A percentile compares a stretch with the other conserved stretches of the same genome.
Conservation (phyloP, 1,139 yeast species). For the Scheffersomyces stambukii region DNA sequence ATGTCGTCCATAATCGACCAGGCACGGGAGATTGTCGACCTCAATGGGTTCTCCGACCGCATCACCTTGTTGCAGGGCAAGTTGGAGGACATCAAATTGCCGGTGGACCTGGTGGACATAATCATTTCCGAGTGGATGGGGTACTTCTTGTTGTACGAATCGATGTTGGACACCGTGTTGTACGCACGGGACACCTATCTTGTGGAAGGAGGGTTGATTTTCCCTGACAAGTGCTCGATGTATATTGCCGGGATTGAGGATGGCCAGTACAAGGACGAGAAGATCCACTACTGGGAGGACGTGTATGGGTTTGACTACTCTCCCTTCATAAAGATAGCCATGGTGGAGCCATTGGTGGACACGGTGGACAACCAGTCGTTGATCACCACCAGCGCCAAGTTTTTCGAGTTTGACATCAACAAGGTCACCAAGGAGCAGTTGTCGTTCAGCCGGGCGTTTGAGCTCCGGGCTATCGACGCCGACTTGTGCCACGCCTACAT, state of each 20-base stretch:
- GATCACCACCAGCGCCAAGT: conserved; percentile 66
- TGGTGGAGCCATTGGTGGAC: conserved; percentile 93
- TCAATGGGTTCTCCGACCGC: conserved; percentile 83
- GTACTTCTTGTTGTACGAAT: conserved; percentile 89
- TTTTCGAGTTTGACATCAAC: conserved; percentile 84
- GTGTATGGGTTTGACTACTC: conserved; percentile 96
- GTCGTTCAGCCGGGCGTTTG: conserved; percentile 65
- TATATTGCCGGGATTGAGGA: conserved; percentile 94
- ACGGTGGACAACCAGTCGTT: conserved; percentile 77
- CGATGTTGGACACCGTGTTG: conserved; percentile 96
- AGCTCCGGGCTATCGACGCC: conserved; percentile 67
- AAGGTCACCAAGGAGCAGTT: conserved; percentile 82
- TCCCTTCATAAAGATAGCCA: conserved; percentile 65
- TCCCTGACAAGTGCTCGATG: conserved; percentile 94
- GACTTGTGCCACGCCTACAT: conserved; percentile 87
- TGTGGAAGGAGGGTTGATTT: conserved; percentile 80
- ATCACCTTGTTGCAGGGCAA: conserved; percentile 91
- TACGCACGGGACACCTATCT: conserved; percentile 91
- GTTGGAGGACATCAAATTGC: conserved; percentile 87
- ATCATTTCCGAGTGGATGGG: conserved; percentile 99
- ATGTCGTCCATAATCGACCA: conserved; percentile 94
- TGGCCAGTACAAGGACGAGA: conserved; percentile 88
- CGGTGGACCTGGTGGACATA: conserved; percentile 79
- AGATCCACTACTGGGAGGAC: conserved; percentile 92
- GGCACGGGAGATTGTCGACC: conserved; percentile 80